Percentiles rank a stretch among this genome's conserved stretches.
Evolutionary conservation across 2,329 filamentous ascomycete genomes (phyloP).

Genomic region (Rhexocercosporidium sp.): DNA sequence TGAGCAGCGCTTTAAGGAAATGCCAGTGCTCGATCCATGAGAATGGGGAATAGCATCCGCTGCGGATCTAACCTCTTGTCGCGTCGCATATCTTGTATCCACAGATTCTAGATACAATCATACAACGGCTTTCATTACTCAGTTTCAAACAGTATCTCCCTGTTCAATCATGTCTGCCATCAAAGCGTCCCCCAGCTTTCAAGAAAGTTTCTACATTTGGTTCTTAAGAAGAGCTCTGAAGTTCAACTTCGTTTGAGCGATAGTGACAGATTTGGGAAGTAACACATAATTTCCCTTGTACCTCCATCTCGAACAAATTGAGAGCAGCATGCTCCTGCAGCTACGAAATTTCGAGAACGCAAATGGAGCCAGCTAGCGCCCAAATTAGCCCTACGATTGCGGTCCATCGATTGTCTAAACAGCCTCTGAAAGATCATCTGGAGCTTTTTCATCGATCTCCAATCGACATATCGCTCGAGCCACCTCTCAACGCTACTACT

Average conservation of each 20-base stretch:
- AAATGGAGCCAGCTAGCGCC: conserved; percentile 10
- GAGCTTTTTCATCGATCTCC: background rate
- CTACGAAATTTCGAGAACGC: background rate
- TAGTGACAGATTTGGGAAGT: background rate
- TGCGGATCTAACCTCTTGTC: background rate
- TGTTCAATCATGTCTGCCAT: background rate
- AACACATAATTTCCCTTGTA: conserved; percentile 8
- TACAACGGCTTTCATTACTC: background rate
- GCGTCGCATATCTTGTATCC: background rate
- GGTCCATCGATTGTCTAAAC: conserved; percentile 1
- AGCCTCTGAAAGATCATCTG: background rate
- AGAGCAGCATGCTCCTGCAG: background rate
- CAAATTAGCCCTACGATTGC: conserved; percentile 18
- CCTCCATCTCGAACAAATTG: background rate
- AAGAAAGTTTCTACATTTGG: background rate
- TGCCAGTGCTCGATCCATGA: background rate
- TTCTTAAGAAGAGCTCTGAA: background rate
- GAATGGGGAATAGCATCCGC: conserved; percentile 2
- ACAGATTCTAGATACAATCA: background rate
- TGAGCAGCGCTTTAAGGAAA: background rate
- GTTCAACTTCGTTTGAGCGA: background rate
- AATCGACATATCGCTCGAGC: background rate
- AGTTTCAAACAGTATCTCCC: background rate
- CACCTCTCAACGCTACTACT: background rate
- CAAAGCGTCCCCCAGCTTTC: background rate